A percentile compares a stretch with the other conserved stretches of the same genome.
These are phyloP conservation scores for Pulveroboletus sp. DNA, from an alignment of 1,284 basidiomycete genomes.

Conservation along the genomic window DNA sequence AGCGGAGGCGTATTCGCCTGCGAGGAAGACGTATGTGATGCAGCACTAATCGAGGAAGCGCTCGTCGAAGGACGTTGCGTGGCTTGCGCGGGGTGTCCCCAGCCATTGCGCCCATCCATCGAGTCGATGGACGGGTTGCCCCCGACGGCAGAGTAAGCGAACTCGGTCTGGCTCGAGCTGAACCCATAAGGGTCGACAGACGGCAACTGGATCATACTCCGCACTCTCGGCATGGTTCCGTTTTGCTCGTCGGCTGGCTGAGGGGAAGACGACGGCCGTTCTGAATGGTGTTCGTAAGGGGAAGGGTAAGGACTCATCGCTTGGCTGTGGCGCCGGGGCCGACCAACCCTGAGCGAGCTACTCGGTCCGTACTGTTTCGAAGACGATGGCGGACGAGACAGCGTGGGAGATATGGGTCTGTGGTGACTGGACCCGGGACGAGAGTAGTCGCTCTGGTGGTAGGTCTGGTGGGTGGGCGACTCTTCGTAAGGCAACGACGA, in stretches of 20 bases:
- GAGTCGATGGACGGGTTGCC: slow-evolving; percentile 50
- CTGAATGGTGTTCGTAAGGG: slow-evolving; percentile 67
- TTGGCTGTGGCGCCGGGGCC: slow-evolving; percentile 74
- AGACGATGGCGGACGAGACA: slow-evolving; percentile 64
- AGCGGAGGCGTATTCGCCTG: slow-evolving; percentile 80
- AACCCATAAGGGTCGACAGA: slow-evolving; percentile 69
- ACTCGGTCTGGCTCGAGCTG: slow-evolving; percentile 65
- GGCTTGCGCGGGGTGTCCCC: slow-evolving; percentile 39
- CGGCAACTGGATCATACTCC: slow-evolving; percentile 77
- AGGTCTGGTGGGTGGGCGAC: slow-evolving; percentile 45
- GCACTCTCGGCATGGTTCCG: slow-evolving; percentile 60
- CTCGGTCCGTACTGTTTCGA: slow-evolving; percentile 50
- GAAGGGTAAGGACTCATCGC: slow-evolving; percentile 81
- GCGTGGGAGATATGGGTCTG: slow-evolving; percentile 58
- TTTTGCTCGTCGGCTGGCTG: slow-evolving; percentile 61
- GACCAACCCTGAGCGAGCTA: slow-evolving; percentile 62
- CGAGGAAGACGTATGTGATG: slow-evolving; percentile 69
- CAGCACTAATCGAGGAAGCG: slow-evolving; percentile 68
- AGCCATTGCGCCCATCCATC: slow-evolving; percentile 47
- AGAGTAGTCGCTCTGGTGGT: slow-evolving; percentile 59
- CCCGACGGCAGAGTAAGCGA: slow-evolving; percentile 70
- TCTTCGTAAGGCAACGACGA: slow-evolving; percentile 74
- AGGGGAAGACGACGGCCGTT: slow-evolving; percentile 72
- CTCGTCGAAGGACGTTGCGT: slow-evolving; percentile 68
- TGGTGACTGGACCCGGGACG: slow-evolving; percentile 73